phyloP scores from a whole-genome alignment of 345 rosid species.

The Hibiscus tridactylites region DNA sequence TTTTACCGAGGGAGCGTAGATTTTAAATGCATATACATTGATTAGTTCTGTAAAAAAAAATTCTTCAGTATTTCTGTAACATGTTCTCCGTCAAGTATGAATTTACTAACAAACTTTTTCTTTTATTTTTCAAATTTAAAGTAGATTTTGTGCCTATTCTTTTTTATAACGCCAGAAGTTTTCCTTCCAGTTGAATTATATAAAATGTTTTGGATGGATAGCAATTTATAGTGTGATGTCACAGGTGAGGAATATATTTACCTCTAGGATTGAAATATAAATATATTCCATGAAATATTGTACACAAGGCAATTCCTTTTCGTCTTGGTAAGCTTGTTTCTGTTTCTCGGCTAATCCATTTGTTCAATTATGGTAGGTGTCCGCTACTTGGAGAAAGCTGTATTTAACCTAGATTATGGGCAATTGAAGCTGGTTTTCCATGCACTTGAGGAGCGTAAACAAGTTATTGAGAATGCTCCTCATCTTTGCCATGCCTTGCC shows the following conservation, averaged over 20 bases:
- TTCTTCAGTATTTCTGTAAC: neutral
- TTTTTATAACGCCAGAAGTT: neutral
- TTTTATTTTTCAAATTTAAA: too few species aligned
- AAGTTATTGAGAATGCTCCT: constrained; percentile 89
- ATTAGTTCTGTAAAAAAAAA: neutral
- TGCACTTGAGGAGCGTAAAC: constrained; percentile 93
- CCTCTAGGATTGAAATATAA: neutral
- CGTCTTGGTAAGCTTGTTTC: neutral
- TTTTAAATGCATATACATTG: neutral
- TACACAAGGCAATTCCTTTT: neutral
- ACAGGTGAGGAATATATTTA: too few species aligned
- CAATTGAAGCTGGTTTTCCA: constrained; percentile 89
- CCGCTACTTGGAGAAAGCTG: constrained; percentile 97
- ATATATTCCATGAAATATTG: neutral
- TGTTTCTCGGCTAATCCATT: neutral
- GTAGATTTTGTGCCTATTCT: neutral
- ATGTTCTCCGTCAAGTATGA: neutral
- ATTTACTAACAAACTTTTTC: neutral
- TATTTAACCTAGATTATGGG: constrained; percentile 89
- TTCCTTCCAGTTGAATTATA: neutral
- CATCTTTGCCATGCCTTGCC: constrained; percentile 94
- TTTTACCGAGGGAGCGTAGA: neutral
- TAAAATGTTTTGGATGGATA: neutral
- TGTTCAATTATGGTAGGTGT: constrained; percentile 43
- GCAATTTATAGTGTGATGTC: neutral